phyloP scores from a whole-genome alignment of 495 filamentous ascomycete species.

The Darksidea phi region DNA sequence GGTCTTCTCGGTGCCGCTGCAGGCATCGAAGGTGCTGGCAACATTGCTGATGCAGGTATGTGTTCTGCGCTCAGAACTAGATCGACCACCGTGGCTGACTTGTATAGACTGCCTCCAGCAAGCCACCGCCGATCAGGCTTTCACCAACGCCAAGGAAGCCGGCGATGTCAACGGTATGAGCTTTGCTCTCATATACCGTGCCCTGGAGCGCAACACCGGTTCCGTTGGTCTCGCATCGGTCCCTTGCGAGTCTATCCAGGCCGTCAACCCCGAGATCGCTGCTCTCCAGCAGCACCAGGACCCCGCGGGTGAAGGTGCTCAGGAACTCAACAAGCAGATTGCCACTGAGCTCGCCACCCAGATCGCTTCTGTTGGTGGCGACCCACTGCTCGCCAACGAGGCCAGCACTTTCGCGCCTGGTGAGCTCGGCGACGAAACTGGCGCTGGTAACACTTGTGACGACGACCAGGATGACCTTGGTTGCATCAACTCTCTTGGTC shows the following conservation, averaged over 20 bases:
- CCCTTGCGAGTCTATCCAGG: conserved; percentile 51
- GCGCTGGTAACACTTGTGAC: conserved; percentile 57
- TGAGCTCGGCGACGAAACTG: conserved; percentile 56
- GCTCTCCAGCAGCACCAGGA: conserved; percentile 44
- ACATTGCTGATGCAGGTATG: conserved; percentile 50
- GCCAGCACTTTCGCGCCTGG: conserved; percentile 62
- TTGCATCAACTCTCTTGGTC: conserved; percentile 62
- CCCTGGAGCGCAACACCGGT: conserved; percentile 63
- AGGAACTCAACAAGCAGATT: conserved; percentile 55
- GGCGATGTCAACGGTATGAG: conserved; percentile 56
- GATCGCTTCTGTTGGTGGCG: conserved; percentile 57
- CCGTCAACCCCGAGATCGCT: conserved; percentile 37
- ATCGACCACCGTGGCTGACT: conserved; percentile 4
- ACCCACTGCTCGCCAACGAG: conserved; percentile 56
- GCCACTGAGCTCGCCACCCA: conserved; percentile 55
- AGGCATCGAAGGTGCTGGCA: conserved; percentile 56
- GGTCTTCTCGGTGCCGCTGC: conserved; percentile 61
- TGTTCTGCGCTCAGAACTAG: not conserved
- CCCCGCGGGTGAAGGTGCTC: conserved; percentile 54
- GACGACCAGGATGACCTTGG: conserved; percentile 52
- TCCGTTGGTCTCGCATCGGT: conserved; percentile 55
- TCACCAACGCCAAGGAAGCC: conserved; percentile 66
- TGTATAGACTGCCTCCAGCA: conserved; percentile 63
- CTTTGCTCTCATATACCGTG: conserved; percentile 60
- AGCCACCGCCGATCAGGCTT: conserved; percentile 65